Evolutionary conservation across 2,329 filamentous ascomycete species (phyloP).

Genomic region (Talaromyces sp.): DNA sequence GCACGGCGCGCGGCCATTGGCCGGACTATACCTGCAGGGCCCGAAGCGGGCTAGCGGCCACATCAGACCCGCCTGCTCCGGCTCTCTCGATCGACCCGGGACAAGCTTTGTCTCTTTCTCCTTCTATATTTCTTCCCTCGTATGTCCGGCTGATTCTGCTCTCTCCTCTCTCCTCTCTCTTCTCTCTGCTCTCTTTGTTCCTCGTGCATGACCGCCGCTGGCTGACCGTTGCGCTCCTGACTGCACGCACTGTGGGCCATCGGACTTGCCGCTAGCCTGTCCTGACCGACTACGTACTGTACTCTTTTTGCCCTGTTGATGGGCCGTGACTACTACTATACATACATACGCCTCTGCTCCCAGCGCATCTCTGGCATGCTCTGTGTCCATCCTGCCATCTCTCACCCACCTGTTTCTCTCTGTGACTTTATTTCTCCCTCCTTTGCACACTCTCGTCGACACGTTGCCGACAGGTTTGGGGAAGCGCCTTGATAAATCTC

Average conservation of each 20-base stretch:
- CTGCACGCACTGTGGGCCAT: background rate
- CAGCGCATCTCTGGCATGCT: background rate
- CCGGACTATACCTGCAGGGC: background rate
- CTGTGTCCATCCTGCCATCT: background rate
- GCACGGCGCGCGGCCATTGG: background rate
- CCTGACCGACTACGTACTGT: background rate
- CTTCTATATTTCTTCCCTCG: background rate
- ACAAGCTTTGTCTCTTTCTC: background rate
- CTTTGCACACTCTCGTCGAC: background rate
- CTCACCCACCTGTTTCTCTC: background rate
- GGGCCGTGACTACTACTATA: background rate
- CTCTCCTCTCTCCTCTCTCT: background rate
- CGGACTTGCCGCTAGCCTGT: slow-evolving; percentile 4
- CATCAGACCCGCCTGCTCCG: background rate
- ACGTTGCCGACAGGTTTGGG: background rate
- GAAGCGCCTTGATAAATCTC: background rate
- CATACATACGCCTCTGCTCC: background rate
- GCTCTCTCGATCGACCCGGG: background rate
- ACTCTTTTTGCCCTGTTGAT: slow-evolving; percentile 9
- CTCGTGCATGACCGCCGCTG: background rate
- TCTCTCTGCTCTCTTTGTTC: background rate
- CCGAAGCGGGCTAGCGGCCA: background rate
- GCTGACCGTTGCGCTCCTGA: background rate
- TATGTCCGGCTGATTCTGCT: background rate
- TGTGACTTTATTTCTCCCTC: background rate